Percentiles rank a stretch among this genome's conserved stretches.
Conservation (phyloP, 2,329 filamentous ascomycete genomes). For the Diplodia seriata region DNA sequence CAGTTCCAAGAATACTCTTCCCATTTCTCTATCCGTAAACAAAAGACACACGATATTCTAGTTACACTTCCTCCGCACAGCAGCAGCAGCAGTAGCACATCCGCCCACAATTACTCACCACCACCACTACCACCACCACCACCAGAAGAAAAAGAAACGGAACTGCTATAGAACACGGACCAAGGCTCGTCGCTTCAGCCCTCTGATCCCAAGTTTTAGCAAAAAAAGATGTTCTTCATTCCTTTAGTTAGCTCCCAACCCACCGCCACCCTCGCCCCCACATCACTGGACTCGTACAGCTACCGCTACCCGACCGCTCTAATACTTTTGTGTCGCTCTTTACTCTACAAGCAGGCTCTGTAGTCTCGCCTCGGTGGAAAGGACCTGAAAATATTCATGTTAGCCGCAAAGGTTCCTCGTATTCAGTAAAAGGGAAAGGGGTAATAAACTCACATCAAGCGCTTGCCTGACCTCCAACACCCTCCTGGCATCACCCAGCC, state of each 20-base stretch:
- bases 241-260: background rate
- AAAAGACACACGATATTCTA: background rate
- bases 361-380: slow-evolving; percentile 86
- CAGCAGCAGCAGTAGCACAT: background rate
- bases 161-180: background rate
- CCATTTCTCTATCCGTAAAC: slow-evolving; percentile 11
- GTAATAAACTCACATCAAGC: slow-evolving; percentile 75
- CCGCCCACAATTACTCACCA: slow-evolving; percentile 4
- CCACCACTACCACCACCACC: background rate
- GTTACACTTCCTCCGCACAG: slow-evolving; percentile 1
- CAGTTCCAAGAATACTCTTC: background rate
- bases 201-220: background rate
- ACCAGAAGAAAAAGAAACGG: background rate
- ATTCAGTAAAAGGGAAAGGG: background rate
- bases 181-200: background rate
- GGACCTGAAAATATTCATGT: slow-evolving; percentile 65
- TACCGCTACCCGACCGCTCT: background rate
- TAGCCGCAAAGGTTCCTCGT: slow-evolving; percentile 31
- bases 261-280: background rate
- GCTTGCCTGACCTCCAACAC: slow-evolving; percentile 96
- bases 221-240: slow-evolving; percentile 1
- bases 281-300: slow-evolving; percentile 14
- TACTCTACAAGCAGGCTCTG: slow-evolving; percentile 85
- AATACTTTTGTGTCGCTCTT: slow-evolving; percentile 23
- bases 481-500: slow-evolving; percentile 88